These are phyloP conservation scores for Chrysanthemum seticuspe DNA, from an alignment of 129 eudicot species.

Conservation along the genomic window DNA sequence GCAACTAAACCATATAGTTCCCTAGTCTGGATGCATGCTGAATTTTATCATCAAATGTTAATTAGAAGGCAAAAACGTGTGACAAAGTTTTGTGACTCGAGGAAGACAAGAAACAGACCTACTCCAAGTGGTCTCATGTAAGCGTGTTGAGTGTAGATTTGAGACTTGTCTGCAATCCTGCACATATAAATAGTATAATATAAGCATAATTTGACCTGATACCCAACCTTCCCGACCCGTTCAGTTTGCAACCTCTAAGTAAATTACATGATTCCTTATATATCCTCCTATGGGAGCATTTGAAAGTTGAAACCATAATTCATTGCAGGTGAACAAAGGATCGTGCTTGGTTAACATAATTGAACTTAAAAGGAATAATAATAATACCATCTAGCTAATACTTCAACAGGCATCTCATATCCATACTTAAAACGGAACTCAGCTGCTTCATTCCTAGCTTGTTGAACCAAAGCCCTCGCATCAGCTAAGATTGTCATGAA, in stretches of 20 bases:
- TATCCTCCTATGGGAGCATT: too few relatives aligned
- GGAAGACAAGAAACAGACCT: constrained; percentile 51
- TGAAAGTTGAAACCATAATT: too few relatives aligned
- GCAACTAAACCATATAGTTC: too few relatives aligned
- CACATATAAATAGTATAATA: background rate
- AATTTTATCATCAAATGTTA: background rate
- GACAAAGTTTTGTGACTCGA: background rate
- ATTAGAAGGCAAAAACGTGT: background rate
- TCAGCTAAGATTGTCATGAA: background rate
- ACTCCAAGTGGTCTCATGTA: constrained; percentile 99
- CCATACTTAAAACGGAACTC: constrained; percentile 1
- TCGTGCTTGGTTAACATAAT: too few relatives aligned
- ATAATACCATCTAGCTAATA: background rate
- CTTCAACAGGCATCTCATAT: background rate
- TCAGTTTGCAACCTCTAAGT: too few relatives aligned
- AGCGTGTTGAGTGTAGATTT: constrained; percentile 98
- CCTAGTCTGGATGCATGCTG: background rate
- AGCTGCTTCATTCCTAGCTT: background rate
- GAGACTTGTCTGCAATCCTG: constrained; percentile 99
- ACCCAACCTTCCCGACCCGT: too few relatives aligned
- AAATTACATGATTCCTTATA: too few relatives aligned
- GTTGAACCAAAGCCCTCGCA: background rate
- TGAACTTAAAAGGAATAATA: background rate
- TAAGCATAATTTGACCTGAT: too few relatives aligned
- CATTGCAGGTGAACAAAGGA: too few relatives aligned